A percentile compares a stretch with the other conserved stretches of the same genome.
Conservation (phyloP, 1,284 basidiomycete genomes). For the Singerocomus rubriflavus region DNA sequence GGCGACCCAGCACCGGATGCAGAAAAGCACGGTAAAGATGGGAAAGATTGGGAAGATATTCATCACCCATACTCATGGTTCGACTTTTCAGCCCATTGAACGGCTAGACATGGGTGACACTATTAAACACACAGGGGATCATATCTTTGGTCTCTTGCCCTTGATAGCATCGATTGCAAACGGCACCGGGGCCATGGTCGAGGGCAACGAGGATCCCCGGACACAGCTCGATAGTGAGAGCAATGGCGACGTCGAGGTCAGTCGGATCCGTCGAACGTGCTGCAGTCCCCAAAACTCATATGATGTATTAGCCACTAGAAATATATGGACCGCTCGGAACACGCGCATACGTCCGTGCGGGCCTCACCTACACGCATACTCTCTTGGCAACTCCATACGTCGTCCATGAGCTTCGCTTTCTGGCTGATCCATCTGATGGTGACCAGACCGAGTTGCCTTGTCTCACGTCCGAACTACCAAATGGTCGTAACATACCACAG, state of each 20-base stretch:
- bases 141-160: slow-evolving; percentile 80
- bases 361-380: slow-evolving; percentile 70
- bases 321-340: slow-evolving; percentile 90
- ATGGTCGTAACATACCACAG: slow-evolving; percentile 66
- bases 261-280: slow-evolving; percentile 1
- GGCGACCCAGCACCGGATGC: slow-evolving; percentile 80
- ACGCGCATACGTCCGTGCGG: slow-evolving; percentile 76
- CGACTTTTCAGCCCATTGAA: not conserved
- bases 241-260: slow-evolving; percentile 31
- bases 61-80: slow-evolving; percentile 90
- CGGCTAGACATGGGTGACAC: not conserved
- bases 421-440: slow-evolving; percentile 48
- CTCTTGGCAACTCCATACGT: slow-evolving; percentile 72
- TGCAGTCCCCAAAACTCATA: slow-evolving; percentile 4
- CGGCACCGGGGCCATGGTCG: slow-evolving; percentile 62
- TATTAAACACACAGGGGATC: slow-evolving; percentile 58
- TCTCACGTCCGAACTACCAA: slow-evolving; percentile 55
- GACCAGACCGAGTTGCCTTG: slow-evolving; percentile 48
- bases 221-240: slow-evolving; percentile 25
- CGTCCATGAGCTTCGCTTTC: slow-evolving; percentile 84
- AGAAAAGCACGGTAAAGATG: slow-evolving; percentile 70
- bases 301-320: slow-evolving; percentile 55
- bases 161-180: slow-evolving; percentile 67
- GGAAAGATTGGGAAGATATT: slow-evolving; percentile 84
- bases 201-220: slow-evolving; percentile 61